These are phyloP conservation scores for Boletus calvinii DNA, from an alignment of 1,284 basidiomycete species.

Conservation along the genomic window DNA sequence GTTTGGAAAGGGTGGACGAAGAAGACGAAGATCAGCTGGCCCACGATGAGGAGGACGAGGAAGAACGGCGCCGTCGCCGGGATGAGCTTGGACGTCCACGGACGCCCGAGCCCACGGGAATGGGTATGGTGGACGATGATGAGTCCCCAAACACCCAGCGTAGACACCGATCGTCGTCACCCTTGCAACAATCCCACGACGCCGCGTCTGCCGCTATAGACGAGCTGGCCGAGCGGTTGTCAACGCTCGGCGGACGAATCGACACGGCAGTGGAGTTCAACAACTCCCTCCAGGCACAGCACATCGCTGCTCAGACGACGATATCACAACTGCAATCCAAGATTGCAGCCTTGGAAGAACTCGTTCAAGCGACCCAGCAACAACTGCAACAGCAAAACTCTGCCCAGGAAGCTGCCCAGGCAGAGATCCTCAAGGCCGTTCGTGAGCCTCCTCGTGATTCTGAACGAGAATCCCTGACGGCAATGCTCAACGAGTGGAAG, in stretches of 20 bases:
- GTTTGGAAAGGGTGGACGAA: slow-evolving; percentile 72
- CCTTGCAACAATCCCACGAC: slow-evolving; percentile 21
- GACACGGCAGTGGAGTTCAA: slow-evolving; percentile 77
- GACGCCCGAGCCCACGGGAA: slow-evolving; percentile 72
- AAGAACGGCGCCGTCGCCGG: slow-evolving; percentile 46
- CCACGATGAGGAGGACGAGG: slow-evolving; percentile 44
- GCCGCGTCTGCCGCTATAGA: slow-evolving; percentile 39
- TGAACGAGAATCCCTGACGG: slow-evolving; percentile 47
- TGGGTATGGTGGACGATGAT: slow-evolving; percentile 55
- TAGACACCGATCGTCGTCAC: slow-evolving; percentile 19
- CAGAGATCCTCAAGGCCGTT: slow-evolving; percentile 40
- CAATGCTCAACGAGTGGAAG: slow-evolving; percentile 64
- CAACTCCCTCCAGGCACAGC: slow-evolving; percentile 74
- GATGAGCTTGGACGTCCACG: slow-evolving; percentile 66
- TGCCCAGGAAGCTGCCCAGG: slow-evolving; percentile 45
- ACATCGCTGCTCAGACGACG: slow-evolving; percentile 74
- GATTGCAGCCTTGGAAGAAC: slow-evolving; percentile 56
- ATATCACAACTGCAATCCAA: slow-evolving; percentile 77
- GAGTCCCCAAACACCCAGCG: slow-evolving; percentile 27
- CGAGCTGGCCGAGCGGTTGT: slow-evolving; percentile 72
- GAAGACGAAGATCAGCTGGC: slow-evolving; percentile 66
- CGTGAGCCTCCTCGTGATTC: slow-evolving; percentile 30
- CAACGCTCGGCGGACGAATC: slow-evolving; percentile 72
- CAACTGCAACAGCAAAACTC: slow-evolving; percentile 40
- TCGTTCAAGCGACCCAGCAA: slow-evolving; percentile 47